Evolutionary conservation across 2,329 filamentous ascomycete species (phyloP), one percentile per base, ranked within the genome.

Genomic region (Talaromyces verruculosus): DNA sequence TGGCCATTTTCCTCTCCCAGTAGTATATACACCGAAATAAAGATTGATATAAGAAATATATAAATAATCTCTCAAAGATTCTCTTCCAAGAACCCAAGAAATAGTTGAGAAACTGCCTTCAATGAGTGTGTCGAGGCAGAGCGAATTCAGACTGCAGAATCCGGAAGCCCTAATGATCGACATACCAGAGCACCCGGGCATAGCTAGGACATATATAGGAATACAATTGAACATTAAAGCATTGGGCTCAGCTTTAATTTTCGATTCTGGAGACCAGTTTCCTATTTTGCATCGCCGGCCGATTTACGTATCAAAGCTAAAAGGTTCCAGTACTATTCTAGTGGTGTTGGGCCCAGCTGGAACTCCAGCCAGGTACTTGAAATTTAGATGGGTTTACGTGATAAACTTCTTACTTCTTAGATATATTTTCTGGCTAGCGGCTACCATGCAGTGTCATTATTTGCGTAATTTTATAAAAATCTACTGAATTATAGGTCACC

Each of bases 91-190:
- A 49, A 19, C 4, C 10, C 19, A 49, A 25, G 5, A 11, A 49
- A 28, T 8, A 49, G 8, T 25, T 13, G 11, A 37, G 11, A 37
- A 37, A 37, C 8, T 57, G n/a, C 53, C 11, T 10, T 39, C 30
- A 65, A 60, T 19, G 45, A 53, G 55, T 19, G 15, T 30, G 17
- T 37, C 19, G 45, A 41, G 25, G n/a, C 15, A 13, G 35, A 37
- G 37, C 61, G n/a, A 39, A 39, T 61, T 39, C 59, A 61, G 59
- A 61, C 45, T 28, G 45, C 19, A 64, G 61, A 57, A 55, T 64
- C 49, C 61, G 61, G 61, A 63, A 63, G 47, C 61, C 45, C 45
- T 55, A 28, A 61, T 37, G 47, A 55, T 49, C 41, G 25, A 61
- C 39, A 58, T 39, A 59, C 47, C 41, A 63, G 41, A 55, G 33